Evolutionary conservation across 345 rosid species (phyloP).

Genomic region (Psidium guajava): DNA sequence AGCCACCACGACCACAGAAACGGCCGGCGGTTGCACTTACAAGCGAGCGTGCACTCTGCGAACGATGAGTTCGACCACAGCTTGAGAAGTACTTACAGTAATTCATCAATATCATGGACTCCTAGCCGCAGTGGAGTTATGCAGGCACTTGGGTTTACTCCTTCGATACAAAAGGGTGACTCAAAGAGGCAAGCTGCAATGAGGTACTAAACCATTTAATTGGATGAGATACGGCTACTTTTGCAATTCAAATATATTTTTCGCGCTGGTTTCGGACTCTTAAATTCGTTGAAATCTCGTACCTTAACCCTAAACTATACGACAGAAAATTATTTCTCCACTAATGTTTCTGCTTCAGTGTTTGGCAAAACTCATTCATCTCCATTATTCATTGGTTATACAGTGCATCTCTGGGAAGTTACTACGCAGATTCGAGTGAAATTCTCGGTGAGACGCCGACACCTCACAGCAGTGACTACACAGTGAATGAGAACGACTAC

Average conservation of each 20-base stretch:
- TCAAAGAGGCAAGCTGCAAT: slow-evolving; percentile 15
- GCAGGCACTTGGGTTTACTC: slow-evolving; percentile 32
- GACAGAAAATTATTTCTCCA: neutral
- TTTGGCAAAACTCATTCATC: neutral
- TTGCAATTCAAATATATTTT: neutral
- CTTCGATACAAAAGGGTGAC: slow-evolving; percentile 23
- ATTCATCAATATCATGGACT: slow-evolving; percentile 39
- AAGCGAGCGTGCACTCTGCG: slow-evolving; percentile 1
- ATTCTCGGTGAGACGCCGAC: slow-evolving; percentile 39
- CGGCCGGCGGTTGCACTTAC: slow-evolving; percentile 18
- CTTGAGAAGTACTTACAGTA: slow-evolving; percentile 35
- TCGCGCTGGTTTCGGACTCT: neutral
- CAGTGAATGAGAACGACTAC: slow-evolving; percentile 56
- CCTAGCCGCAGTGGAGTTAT: slow-evolving; percentile 25
- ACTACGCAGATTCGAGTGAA: slow-evolving; percentile 33
- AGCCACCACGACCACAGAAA: neutral
- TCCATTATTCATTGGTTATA: neutral
- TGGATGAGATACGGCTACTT: neutral
- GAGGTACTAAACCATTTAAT: slow-evolving; percentile 20
- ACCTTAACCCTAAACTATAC: neutral
- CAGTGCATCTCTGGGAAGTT: slow-evolving; percentile 36
- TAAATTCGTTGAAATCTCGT: neutral
- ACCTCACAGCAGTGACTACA: slow-evolving; percentile 66
- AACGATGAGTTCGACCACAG: slow-evolving; percentile 29
- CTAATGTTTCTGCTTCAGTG: neutral